Percentiles rank a stretch among this genome's conserved stretches.
Evolutionary conservation across 2,329 filamentous ascomycete species (phyloP).

Genomic region (Beauveria medogensis): DNA sequence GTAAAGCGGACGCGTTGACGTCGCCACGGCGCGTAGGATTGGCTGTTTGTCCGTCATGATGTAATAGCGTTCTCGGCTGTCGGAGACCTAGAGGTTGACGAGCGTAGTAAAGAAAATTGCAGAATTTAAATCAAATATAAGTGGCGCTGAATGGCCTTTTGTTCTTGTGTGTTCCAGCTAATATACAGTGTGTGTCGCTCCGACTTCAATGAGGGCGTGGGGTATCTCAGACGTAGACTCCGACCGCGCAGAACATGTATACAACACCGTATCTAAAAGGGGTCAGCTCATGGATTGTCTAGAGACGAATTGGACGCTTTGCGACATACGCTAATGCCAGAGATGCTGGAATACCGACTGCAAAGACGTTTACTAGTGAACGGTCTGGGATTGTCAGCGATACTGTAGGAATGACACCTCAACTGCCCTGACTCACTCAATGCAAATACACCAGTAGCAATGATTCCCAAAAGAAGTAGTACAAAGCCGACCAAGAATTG

Average conservation of each 20-base stretch:
- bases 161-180: constrained; percentile 27
- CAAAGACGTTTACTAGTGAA: constrained; percentile 65
- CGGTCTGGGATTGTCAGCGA: constrained; percentile 53
- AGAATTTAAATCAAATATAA: constrained; percentile 15
- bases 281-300: constrained; percentile 14
- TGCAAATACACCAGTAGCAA: constrained; percentile 72
- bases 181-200: constrained; percentile 26
- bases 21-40: constrained; percentile 68
- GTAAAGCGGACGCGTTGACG: constrained; percentile 68
- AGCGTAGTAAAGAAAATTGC: constrained; percentile 14
- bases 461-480: constrained; percentile 63
- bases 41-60: constrained; percentile 33
- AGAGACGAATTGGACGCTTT: constrained; percentile 4
- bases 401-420: neutral
- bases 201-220: constrained; percentile 24
- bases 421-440: constrained; percentile 56
- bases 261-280: constrained; percentile 74
- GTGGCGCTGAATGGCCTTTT: constrained; percentile 23
- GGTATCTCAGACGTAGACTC: constrained; percentile 85
- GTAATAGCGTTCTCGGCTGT: constrained; percentile 10
- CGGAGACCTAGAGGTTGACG: constrained; percentile 3
- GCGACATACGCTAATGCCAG: constrained; percentile 74
- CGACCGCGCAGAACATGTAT: constrained; percentile 98
- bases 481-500: constrained; percentile 78
- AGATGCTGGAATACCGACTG: constrained; percentile 80